These are phyloP conservation scores for Malus domestica DNA, from an alignment of 306 rosid species.

Conservation along the genomic window ASM211411v1 NC_041789.1:18784501-18785000, in stretches of 20 bases:
- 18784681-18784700: conserved; percentile 65
- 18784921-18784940: not conserved
- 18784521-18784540: not conserved
- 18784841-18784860: not conserved
- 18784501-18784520: not conserved
- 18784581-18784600: conserved; percentile 73
- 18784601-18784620: conserved; percentile 67
- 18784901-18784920: not conserved
- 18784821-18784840: not conserved
- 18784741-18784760: not conserved
- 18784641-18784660: conserved; percentile 80
- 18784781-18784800: conserved; percentile 5
- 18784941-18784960: not conserved
- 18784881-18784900: not conserved
- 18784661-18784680: conserved; percentile 85
- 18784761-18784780: not conserved
- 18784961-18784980: conserved; percentile 20
- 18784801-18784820: not conserved
- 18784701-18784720: conserved; percentile 76
- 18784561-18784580: conserved; percentile 26
- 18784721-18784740: conserved; percentile 32
- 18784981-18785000: conserved; percentile 21
- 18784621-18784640: conserved; percentile 92
- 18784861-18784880: not conserved
- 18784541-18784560: not conserved